Base-by-base conservation (phyloP, 768 basidiomycete species). In the Amanita molliuscula region DNA sequence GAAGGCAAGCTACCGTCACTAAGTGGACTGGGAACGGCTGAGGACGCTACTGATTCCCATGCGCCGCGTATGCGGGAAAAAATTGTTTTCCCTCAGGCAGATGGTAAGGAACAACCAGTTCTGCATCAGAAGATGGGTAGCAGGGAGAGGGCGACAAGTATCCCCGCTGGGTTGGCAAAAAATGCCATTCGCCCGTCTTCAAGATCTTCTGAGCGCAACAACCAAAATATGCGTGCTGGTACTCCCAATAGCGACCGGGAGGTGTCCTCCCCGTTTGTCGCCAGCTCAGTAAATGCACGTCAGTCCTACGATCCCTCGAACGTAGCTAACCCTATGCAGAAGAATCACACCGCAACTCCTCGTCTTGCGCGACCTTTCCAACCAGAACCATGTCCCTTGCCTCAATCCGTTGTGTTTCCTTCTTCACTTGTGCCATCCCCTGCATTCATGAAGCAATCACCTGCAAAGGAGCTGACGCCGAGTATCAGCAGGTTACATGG, bases 401-500 rank as follows among this genome's bases (percentile, higher is more conserved):
- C 73, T 1, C 56, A 66, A 52, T 65, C 60, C 34, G 74, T 73
- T 23, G 71, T 67, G 43, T 69, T 73, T 36, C 69, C 76, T 18
- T 42, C 70, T 20, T 70, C 74, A 4, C 55, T 62, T 13, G 67
- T 68, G 18, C 62, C 74, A 25, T 78, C 84, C 3, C 75, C 79
- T 15, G 78, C 76, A 4, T 83, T 88, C 60, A 66, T 81, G 23
- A 80, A 77, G 40, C 67, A 71, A 2, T 66, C 77, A 7, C 60
- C 72, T 3, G 62, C 71, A 46, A 90, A 89, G 61, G 87, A 88
- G 40, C 77, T 77, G 3, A 88, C 87, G 1, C 89, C 89, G 0
- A 89, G 86, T 61, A 77, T 91, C 28, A 90, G 85, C 53, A 70
- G 88, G 53, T 65, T 92, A 15, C 82, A 90, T 58, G 89, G 89